phyloP scores from a whole-genome alignment of 768 basidiomycete species.

The Suillus spraguei region DNA sequence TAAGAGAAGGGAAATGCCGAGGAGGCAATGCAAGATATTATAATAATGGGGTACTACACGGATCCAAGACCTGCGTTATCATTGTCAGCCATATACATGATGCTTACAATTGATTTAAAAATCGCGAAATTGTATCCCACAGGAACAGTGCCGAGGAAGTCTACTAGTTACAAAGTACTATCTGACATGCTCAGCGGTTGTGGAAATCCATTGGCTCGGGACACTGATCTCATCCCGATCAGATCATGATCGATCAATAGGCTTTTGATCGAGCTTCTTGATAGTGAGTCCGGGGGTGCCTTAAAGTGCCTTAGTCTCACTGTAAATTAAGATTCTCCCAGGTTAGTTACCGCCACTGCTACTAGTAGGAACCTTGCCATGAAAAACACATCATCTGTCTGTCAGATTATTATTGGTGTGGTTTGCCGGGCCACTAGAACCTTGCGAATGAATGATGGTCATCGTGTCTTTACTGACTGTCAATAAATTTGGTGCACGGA shows the following conservation, averaged over 20 bases:
- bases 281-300: constrained; percentile 5
- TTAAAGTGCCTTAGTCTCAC: constrained; percentile 4
- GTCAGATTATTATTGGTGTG: too few species aligned
- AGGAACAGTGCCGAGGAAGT: not conserved
- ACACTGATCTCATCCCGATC: constrained; percentile 2
- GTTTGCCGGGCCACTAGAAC: not conserved
- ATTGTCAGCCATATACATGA: not conserved
- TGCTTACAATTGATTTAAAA: not conserved
- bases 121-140: not conserved
- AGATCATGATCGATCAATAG: constrained; percentile 11
- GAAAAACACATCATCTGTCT: not conserved
- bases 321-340: constrained; percentile 9
- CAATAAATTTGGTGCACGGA: not conserved
- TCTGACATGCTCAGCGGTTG: constrained; percentile 1
- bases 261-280: constrained; percentile 9
- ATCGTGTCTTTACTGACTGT: not conserved
- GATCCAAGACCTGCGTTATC: constrained; percentile 8
- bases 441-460: not conserved
- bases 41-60: constrained; percentile 1
- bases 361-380: not conserved
- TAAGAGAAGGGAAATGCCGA: constrained; percentile 6
- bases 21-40: constrained; percentile 5
- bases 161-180: not conserved
- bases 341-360: not conserved
- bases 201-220: not conserved